A percentile compares a stretch with the other conserved stretches of the same genome.
Evolutionary conservation across 805 yeast genomes (phyloP).

Genomic region (Zygosaccharomyces rouxii): DNA sequence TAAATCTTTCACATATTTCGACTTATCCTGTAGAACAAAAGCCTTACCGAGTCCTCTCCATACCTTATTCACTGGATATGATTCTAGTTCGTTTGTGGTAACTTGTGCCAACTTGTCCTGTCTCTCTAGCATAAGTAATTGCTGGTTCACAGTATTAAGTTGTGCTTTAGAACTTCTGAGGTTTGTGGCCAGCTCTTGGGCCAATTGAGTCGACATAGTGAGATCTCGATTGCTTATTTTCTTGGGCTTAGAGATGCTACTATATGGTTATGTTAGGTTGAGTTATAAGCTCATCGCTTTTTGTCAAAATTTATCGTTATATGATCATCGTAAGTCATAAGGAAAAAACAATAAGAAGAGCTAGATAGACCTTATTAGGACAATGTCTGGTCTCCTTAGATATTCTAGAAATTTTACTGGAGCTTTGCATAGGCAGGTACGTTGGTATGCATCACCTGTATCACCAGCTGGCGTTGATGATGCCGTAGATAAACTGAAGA

Average conservation of each 20-base stretch:
- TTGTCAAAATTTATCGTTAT: neutral
- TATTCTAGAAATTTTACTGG: slow-evolving; percentile 1
- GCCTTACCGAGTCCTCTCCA: slow-evolving; percentile 88
- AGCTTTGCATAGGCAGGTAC: slow-evolving; percentile 1
- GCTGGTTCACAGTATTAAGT: slow-evolving; percentile 30
- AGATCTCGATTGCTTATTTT: neutral
- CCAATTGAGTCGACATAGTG: slow-evolving; percentile 10
- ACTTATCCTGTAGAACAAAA: slow-evolving; percentile 42
- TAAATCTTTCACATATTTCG: slow-evolving; percentile 47
- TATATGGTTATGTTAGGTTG: no score
- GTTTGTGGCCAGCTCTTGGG: slow-evolving; percentile 27
- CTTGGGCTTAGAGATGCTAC: neutral
- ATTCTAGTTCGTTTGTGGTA: slow-evolving; percentile 53
- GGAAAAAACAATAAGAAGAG: no score
- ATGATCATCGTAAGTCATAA: neutral
- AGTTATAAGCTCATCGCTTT: slow-evolving; percentile 1
- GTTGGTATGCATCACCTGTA: slow-evolving; percentile 11
- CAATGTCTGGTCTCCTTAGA: neutral
- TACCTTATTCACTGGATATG: slow-evolving; percentile 48
- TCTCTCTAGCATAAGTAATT: slow-evolving; percentile 28
- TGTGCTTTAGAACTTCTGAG: slow-evolving; percentile 30
- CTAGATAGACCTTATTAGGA: neutral
- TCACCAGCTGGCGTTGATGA: slow-evolving; percentile 30
- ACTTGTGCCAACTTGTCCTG: slow-evolving; percentile 47
- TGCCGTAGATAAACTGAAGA: slow-evolving; percentile 45